These are phyloP conservation scores for Cladosporium cucumerinum DNA, from an alignment of 2,329 filamentous ascomycete species.

Conservation along the genomic window DNA sequence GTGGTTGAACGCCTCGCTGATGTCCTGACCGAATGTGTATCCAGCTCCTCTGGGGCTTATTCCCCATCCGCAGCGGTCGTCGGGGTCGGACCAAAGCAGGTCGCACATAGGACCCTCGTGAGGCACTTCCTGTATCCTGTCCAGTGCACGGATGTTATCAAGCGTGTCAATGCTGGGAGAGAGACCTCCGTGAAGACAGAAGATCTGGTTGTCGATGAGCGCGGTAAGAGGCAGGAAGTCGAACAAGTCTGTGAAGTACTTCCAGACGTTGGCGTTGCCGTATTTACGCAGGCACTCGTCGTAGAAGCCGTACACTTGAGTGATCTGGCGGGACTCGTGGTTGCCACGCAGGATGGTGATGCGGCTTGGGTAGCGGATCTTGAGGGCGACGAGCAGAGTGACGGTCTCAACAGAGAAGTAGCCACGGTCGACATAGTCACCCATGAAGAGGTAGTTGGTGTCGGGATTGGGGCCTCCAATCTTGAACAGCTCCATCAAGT, in stretches of 20 bases:
- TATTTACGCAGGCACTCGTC: conserved; percentile 99
- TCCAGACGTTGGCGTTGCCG: conserved; percentile 98
- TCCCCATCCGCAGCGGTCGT: conserved; percentile 77
- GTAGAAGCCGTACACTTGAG: conserved; percentile 98
- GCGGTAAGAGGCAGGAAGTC: conserved; percentile 97
- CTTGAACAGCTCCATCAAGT: conserved; percentile 99
- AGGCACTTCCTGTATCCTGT: conserved; percentile 96
- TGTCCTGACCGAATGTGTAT: conserved; percentile 78
- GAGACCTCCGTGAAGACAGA: conserved; percentile 95
- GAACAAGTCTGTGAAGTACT: conserved; percentile 98
- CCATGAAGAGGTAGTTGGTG: conserved; percentile 99
- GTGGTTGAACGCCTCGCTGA: conserved; percentile 98
- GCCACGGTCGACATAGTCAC: conserved; percentile 96
- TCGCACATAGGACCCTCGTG: conserved; percentile 99
- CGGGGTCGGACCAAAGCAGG: conserved; percentile 94
- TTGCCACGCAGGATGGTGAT: conserved; percentile 99
- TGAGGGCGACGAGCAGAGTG: conserved; percentile 90
- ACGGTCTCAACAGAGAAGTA: conserved; percentile 99
- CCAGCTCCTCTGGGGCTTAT: conserved; percentile 64
- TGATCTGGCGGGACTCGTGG: conserved; percentile 98
- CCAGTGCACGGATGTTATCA: conserved; percentile 90
- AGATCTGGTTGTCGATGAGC: conserved; percentile 98
- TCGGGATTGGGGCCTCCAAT: conserved; percentile 97
- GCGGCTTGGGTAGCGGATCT: conserved; percentile 94
- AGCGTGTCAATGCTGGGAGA: conserved; percentile 95